Conservation (phyloP, 2,329 filamentous ascomycete genomes). For the Raffaelea ambrosiae region DNA sequence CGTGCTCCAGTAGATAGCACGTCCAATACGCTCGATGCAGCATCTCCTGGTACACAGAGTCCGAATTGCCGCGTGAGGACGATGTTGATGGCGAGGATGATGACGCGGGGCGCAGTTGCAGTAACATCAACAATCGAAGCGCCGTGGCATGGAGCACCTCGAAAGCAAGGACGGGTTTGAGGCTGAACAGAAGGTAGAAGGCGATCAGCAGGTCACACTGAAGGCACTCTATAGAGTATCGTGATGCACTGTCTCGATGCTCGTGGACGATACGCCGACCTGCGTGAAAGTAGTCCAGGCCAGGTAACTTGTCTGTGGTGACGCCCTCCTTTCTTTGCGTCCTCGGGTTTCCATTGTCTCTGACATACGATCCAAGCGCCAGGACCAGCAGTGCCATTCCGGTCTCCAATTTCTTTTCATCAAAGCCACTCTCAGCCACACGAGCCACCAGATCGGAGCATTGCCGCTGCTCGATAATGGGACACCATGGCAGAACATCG, state of each 20-base stretch:
- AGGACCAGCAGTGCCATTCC: constrained; percentile 10
- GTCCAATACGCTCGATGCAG: constrained; percentile 15
- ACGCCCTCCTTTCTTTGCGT: background rate
- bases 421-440: constrained; percentile 4
- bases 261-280: constrained; percentile 8
- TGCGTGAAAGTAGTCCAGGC: constrained; percentile 11
- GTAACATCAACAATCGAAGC: constrained; percentile 4
- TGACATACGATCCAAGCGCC: constrained; percentile 9
- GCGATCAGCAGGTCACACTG: constrained; percentile 12
- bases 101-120: constrained; percentile 8
- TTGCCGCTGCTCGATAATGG: constrained; percentile 13
- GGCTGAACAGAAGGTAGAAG: constrained; percentile 12
- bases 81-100: background rate
- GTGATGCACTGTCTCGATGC: background rate
- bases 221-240: constrained; percentile 8
- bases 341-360: background rate
- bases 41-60: constrained; percentile 8
- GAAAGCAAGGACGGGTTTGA: constrained; percentile 13
- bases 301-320: constrained; percentile 7
- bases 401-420: constrained; percentile 4
- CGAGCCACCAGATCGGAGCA: constrained; percentile 7
- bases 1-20: constrained; percentile 16
- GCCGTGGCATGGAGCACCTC: constrained; percentile 11
- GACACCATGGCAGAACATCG: constrained; percentile 14
- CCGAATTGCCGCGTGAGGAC: background rate